A percentile compares a stretch with the other conserved stretches of the same genome.
These are phyloP conservation scores for Agapanthus africanus DNA, from an alignment of 106 monocot species.

Conservation along the genomic window DNA sequence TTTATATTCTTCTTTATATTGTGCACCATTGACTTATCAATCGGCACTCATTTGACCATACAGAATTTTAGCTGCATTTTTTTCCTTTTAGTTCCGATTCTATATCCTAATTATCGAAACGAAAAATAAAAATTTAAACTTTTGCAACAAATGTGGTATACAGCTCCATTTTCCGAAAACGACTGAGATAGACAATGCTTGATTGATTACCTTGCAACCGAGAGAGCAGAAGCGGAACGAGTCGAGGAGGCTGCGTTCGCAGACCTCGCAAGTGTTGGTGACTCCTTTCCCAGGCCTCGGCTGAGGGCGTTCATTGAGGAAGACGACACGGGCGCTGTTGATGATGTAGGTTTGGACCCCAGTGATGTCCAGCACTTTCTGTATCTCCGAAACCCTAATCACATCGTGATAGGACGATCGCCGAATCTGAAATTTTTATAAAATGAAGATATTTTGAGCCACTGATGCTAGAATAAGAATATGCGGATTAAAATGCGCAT, in stretches of 20 bases:
- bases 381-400: constrained; percentile 52
- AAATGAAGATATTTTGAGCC: too few relatives aligned
- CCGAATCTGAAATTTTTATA: constrained; percentile 45
- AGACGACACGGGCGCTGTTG: constrained; percentile 56
- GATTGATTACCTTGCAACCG: constrained; percentile 46
- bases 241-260: constrained; percentile 43
- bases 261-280: constrained; percentile 42
- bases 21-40: too few relatives aligned
- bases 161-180: neutral
- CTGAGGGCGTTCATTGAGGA: constrained; percentile 59
- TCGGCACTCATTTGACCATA: too few relatives aligned
- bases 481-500: too few relatives aligned
- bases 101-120: neutral
- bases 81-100: too few relatives aligned
- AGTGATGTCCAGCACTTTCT: constrained; percentile 49
- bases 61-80: too few relatives aligned
- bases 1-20: too few relatives aligned
- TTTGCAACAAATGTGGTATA: too few relatives aligned
- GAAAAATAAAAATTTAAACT: too few relatives aligned
- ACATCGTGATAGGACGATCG: constrained; percentile 66
- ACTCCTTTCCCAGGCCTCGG: constrained; percentile 40
- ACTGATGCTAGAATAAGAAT: neutral
- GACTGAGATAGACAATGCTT: neutral
- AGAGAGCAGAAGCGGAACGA: constrained; percentile 61
- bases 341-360: constrained; percentile 58